Percentiles rank a stretch among this genome's conserved stretches.
These are phyloP conservation scores for Alternaria incomplexa DNA, from an alignment of 2,329 filamentous ascomycete genomes.

Conservation along the genomic window DNA sequence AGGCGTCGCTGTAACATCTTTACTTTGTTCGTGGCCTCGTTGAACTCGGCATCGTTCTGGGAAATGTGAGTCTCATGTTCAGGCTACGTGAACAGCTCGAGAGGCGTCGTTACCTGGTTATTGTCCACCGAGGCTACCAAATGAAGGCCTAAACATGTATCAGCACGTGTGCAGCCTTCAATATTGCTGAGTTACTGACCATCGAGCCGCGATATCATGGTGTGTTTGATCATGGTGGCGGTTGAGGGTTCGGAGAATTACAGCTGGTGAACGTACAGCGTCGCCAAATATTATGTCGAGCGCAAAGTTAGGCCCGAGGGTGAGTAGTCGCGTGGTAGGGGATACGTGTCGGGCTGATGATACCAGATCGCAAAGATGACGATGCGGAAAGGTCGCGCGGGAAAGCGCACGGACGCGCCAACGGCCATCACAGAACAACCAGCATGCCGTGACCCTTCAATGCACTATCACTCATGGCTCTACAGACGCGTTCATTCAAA, in stretches of 20 bases:
- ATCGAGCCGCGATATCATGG: conserved; percentile 92
- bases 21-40: conserved; percentile 87
- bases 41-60: conserved; percentile 74
- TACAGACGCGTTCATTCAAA: not conserved
- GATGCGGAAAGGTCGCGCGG: conserved; percentile 30
- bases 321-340: conserved; percentile 12
- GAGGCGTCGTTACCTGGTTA: conserved; percentile 64
- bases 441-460: not conserved
- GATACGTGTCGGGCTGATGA: conserved; percentile 39
- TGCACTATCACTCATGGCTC: not conserved
- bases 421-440: not conserved
- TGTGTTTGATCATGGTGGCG: conserved; percentile 79
- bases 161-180: conserved; percentile 16
- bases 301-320: not conserved
- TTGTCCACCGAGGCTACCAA: conserved; percentile 95
- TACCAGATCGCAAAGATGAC: conserved; percentile 22
- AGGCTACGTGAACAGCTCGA: not conserved
- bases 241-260: not conserved
- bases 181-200: conserved; percentile 58
- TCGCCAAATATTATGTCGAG: not conserved
- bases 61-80: conserved; percentile 17
- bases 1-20: conserved; percentile 89
- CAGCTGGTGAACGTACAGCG: not conserved
- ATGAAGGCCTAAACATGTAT: conserved; percentile 73
- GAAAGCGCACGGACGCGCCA: conserved; percentile 25